Percentiles rank a stretch among this genome's conserved stretches.
These are phyloP conservation scores for Graphium sp. DNA, from an alignment of 2,329 filamentous ascomycete species.

Conservation along the genomic window DNA sequence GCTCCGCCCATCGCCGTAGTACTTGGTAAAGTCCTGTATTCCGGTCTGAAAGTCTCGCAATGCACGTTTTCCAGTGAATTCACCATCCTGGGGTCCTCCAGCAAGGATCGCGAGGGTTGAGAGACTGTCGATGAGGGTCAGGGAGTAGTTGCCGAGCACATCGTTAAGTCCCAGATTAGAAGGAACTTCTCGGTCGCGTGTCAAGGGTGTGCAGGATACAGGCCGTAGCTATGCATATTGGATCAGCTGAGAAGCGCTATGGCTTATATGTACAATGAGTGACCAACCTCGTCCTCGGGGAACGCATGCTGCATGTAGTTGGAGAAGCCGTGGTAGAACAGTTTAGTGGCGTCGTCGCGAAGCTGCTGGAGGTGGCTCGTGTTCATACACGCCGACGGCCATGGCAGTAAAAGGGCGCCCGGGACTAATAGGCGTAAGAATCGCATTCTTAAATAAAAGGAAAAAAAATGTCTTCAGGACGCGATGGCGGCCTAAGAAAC, in stretches of 20 bases:
- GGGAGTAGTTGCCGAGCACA: constrained; percentile 88
- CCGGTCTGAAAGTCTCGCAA: constrained; percentile 65
- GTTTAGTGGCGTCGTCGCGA: constrained; percentile 46
- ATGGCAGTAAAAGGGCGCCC: constrained; percentile 21
- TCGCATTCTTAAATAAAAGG: too few relatives aligned
- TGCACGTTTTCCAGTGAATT: constrained; percentile 25
- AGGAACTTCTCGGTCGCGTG: constrained; percentile 66
- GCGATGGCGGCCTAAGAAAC: background rate
- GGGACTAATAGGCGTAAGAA: too few relatives aligned
- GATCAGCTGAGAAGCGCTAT: constrained; percentile 6
- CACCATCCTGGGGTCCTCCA: constrained; percentile 39
- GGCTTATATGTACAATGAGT: background rate
- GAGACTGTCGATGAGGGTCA: constrained; percentile 88
- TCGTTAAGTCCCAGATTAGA: constrained; percentile 81
- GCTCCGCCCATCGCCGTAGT: constrained; percentile 73
- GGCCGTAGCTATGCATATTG: constrained; percentile 49
- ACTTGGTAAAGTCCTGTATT: constrained; percentile 54
- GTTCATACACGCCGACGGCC: constrained; percentile 32
- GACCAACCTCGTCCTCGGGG: constrained; percentile 69
- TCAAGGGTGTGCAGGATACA: constrained; percentile 67
- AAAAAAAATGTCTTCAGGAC: constrained; percentile 9
- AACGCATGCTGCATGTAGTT: constrained; percentile 92
- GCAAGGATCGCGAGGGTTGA: constrained; percentile 88
- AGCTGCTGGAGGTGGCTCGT: constrained; percentile 35
- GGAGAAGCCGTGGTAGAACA: constrained; percentile 95